These are phyloP conservation scores for Phytophthora citrophthora DNA, from an alignment of 352 stramenopile species.

Conservation along the genomic window DNA sequence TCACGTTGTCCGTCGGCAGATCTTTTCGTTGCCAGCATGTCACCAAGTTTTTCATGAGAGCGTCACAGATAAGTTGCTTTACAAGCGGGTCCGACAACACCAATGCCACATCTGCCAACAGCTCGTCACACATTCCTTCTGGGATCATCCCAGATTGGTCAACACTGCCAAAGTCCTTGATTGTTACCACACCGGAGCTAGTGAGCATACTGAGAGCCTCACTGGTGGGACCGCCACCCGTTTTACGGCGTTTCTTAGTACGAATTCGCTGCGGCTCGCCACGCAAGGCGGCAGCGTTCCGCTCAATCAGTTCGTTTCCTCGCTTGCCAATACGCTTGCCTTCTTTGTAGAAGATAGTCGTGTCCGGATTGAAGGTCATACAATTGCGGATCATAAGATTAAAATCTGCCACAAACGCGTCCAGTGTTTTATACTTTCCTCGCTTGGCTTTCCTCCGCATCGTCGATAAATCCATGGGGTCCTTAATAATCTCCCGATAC, in stretches of 20 bases:
- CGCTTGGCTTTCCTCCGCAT: slow-evolving; percentile 82
- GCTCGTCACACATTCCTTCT: slow-evolving; percentile 81
- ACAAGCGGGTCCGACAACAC: slow-evolving; percentile 80
- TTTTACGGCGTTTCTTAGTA: slow-evolving; percentile 81
- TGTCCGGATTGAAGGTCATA: slow-evolving; percentile 86
- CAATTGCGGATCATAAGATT: slow-evolving; percentile 90
- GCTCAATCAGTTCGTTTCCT: slow-evolving; percentile 81
- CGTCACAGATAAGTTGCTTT: slow-evolving; percentile 80
- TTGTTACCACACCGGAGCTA: slow-evolving; percentile 60
- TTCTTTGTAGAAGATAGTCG: slow-evolving; percentile 90
- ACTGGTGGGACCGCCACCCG: slow-evolving; percentile 42
- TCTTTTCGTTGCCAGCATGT: slow-evolving; percentile 66
- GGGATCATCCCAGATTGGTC: slow-evolving; percentile 85
- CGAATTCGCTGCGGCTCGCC: slow-evolving; percentile 78
- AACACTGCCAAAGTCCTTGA: slow-evolving; percentile 77
- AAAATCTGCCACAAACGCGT: slow-evolving; percentile 82
- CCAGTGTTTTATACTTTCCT: slow-evolving; percentile 84
- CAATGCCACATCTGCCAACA: slow-evolving; percentile 77
- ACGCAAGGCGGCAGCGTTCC: slow-evolving; percentile 62
- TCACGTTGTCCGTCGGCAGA: slow-evolving; percentile 82
- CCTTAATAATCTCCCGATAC: slow-evolving; percentile 84
- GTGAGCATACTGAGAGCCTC: slow-evolving; percentile 79
- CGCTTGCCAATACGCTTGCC: slow-evolving; percentile 85
- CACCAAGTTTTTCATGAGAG: slow-evolving; percentile 72
- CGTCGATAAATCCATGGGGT: slow-evolving; percentile 88